Base-by-base conservation (phyloP, 192 early-diverging fungal genomes). In the Chytriomyces hyalinus region DNA sequence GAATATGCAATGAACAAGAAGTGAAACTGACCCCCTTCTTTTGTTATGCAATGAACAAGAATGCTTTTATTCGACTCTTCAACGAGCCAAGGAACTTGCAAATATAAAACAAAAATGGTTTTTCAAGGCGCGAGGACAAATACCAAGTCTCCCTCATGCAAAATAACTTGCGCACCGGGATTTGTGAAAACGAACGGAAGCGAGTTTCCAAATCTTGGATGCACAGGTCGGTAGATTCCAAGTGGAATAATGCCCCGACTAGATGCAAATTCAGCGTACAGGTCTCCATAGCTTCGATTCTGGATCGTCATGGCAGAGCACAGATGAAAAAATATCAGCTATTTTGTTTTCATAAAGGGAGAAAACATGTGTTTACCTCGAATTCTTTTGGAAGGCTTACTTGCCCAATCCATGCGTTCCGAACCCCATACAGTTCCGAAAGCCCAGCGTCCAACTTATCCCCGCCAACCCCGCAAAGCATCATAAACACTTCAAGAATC, bases 111-210 rank as follows among this genome's bases (percentile, higher is more conserved):
- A 36, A 36, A 36, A 3, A 20, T 65, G 63, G 1, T 20, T 20
- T 73, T 20, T 73, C 26, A 73, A 47, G 71, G 71, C 11, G 71
- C 71, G 5, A 78, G 45, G 61, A 89, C 85, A 79, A 92, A 93
- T 17, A 93, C 74, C 43, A 78, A 72, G 59, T 93, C 92, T 45
- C 83, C 83, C 17, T 70, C 73, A 59, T 78, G 85, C 65, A 92
- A 46, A 3, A 91, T 44, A 15, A 92, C 77, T 5, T 82, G 83
- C 48, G 89, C 83, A 20, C 90, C 75, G 8, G 92, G 92, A 73
- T 93, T 93, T 0, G 88, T 89, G 82, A 88, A 89, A 17, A 93
- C 90, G 82, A 90, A 92, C 0, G 92, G 89, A 9, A 89, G 67
- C 49, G 81, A 83, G 81, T 93, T 92, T 13, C 87, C 84, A 47